phyloP scores from a whole-genome alignment of 1,139 yeast genomes.

The Suhomyces maxii region DNA sequence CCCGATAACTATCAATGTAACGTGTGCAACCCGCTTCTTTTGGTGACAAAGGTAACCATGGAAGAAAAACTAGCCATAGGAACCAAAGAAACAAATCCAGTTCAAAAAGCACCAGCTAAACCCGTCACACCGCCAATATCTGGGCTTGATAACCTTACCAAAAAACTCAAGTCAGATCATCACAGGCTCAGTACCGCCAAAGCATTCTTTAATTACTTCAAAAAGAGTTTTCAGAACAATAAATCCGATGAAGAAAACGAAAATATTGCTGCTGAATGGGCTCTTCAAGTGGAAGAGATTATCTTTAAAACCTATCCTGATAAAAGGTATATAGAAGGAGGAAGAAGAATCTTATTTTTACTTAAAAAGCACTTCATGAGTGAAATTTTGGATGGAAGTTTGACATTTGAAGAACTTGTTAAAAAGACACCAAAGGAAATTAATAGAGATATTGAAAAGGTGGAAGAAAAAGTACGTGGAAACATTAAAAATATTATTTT shows the following conservation, averaged over 20 bases:
- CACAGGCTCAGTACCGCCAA: constrained; percentile 38
- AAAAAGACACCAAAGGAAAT: constrained; percentile 62
- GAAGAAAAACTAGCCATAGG: not conserved
- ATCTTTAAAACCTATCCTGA: constrained; percentile 27
- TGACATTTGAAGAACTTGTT: constrained; percentile 54
- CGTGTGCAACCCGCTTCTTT: constrained; percentile 22
- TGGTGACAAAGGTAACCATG: not conserved
- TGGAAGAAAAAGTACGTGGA: constrained; percentile 69
- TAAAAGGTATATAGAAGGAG: constrained; percentile 41
- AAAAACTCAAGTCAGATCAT: constrained; percentile 27
- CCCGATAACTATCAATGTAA: constrained; percentile 38
- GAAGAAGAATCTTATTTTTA: constrained; percentile 41
- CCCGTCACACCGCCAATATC: not conserved
- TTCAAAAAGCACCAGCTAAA: constrained; percentile 1
- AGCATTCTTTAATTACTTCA: constrained; percentile 40
- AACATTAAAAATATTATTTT: constrained; percentile 20
- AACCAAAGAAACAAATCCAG: not conserved
- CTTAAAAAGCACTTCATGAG: constrained; percentile 42
- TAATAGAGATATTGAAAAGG: constrained; percentile 69
- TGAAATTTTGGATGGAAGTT: constrained; percentile 47
- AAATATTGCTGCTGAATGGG: constrained; percentile 36
- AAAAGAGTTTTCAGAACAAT: constrained; percentile 45
- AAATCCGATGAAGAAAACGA: constrained; percentile 30
- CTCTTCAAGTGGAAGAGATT: constrained; percentile 43
- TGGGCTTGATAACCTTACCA: constrained; percentile 14